These are phyloP conservation scores for Wickerhamiella kazuoi DNA, from an alignment of 805 yeast species.

Conservation along the genomic window DNA sequence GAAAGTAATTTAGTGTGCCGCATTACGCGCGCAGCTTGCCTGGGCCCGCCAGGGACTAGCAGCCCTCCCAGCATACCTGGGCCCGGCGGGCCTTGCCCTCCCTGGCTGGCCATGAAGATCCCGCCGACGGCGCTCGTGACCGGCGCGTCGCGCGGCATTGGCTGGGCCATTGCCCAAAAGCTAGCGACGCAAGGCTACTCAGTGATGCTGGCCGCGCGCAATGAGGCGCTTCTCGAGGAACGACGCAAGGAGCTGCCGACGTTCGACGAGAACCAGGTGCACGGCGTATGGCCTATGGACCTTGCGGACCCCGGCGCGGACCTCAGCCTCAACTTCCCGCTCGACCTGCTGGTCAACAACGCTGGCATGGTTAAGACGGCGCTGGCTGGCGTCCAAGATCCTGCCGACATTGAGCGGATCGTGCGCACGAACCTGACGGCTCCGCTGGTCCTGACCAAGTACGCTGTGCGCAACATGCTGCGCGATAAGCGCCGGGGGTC, in stretches of 20 bases:
- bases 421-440: slow-evolving; percentile 40
- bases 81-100: no score
- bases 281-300: slow-evolving; percentile 10
- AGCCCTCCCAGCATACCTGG: no score
- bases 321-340: slow-evolving; percentile 5
- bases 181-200: slow-evolving; percentile 36
- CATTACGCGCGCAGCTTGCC: no score
- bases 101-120: background rate
- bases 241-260: slow-evolving; percentile 13
- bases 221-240: slow-evolving; percentile 22
- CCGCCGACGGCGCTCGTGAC: slow-evolving; percentile 25
- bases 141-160: slow-evolving; percentile 59
- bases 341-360: slow-evolving; percentile 34
- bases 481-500: slow-evolving; percentile 19
- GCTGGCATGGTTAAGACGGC: slow-evolving; percentile 44
- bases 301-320: slow-evolving; percentile 3
- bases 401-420: slow-evolving; percentile 27
- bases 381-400: slow-evolving; percentile 29
- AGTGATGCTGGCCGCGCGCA: slow-evolving; percentile 35
- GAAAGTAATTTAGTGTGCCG: no score
- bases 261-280: slow-evolving; percentile 5
- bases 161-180: slow-evolving; percentile 34
- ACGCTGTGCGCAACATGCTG: slow-evolving; percentile 36
- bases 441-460: slow-evolving; percentile 41
- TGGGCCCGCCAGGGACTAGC: no score